phyloP scores from a whole-genome alignment of 1,284 basidiomycete genomes.

The Ganoderma lucidum region DNA sequence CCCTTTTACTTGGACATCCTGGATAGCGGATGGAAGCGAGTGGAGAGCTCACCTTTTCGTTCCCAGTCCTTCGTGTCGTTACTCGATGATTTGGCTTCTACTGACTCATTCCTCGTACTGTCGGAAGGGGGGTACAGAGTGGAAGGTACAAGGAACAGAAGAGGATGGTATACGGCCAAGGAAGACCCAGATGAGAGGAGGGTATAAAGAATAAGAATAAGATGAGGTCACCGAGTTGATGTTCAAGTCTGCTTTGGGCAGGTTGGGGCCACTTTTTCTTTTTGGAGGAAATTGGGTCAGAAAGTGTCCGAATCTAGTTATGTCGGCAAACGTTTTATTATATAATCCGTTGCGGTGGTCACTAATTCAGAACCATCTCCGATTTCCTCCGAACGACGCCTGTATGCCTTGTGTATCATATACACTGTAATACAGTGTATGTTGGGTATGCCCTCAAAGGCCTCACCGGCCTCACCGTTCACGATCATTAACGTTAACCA shows the following conservation, averaged over 20 bases:
- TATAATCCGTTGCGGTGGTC: no score
- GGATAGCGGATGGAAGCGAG: slow-evolving; percentile 8
- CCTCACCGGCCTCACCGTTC: no score
- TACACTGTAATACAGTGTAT: no score
- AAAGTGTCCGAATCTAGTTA: not conserved
- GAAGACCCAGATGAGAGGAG: not conserved
- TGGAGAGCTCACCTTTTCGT: not conserved
- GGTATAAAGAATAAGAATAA: not conserved
- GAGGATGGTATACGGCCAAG: not conserved
- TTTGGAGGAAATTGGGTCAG: not conserved
- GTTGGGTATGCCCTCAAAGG: no score
- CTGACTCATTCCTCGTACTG: not conserved
- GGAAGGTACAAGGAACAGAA: not conserved
- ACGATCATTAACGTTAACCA: no score
- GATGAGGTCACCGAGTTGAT: not conserved
- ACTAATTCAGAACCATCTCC: not conserved
- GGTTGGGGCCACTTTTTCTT: not conserved
- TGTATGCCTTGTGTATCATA: no score
- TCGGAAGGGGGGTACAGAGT: not conserved
- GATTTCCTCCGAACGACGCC: no score
- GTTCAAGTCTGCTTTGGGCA: not conserved
- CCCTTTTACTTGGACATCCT: slow-evolving; percentile 59
- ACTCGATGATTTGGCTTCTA: not conserved
- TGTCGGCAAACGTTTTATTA: not conserved
- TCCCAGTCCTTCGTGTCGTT: not conserved